phyloP scores from a whole-genome alignment of 352 stramenopile genomes.

The Phytophthora fragariaefolia region DNA sequence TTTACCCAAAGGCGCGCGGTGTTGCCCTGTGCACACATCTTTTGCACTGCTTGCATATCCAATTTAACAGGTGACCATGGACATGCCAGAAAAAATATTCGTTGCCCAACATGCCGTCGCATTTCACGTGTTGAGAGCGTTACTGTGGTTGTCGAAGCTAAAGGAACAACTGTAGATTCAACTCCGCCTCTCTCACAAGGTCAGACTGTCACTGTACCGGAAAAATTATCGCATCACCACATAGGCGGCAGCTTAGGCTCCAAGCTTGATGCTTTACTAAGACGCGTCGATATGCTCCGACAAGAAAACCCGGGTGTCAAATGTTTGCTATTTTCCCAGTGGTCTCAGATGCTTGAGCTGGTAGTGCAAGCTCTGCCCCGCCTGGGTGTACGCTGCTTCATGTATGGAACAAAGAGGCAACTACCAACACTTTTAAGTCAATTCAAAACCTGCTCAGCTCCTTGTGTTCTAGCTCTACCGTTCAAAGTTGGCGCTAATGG shows the following conservation, averaged over 20 bases:
- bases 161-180: not conserved
- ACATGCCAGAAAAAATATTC: slow-evolving; percentile 35
- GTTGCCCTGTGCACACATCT: slow-evolving; percentile 88
- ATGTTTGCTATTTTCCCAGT: slow-evolving; percentile 93
- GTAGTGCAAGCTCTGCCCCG: slow-evolving; percentile 32
- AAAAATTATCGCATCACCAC: not conserved
- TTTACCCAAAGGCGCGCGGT: slow-evolving; percentile 72
- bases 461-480: slow-evolving; percentile 75
- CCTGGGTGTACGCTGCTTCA: slow-evolving; percentile 76
- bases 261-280: slow-evolving; percentile 74
- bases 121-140: slow-evolving; percentile 31
- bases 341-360: slow-evolving; percentile 84
- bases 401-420: slow-evolving; percentile 63
- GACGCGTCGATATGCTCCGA: slow-evolving; percentile 54
- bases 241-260: slow-evolving; percentile 57
- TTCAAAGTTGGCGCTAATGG: slow-evolving; percentile 92
- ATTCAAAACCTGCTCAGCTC: slow-evolving; percentile 57
- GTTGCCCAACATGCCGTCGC: slow-evolving; percentile 68
- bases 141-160: slow-evolving; percentile 31
- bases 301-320: slow-evolving; percentile 74
- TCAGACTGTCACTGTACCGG: slow-evolving; percentile 1
- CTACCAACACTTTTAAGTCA: slow-evolving; percentile 52
- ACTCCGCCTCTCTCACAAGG: slow-evolving; percentile 9
- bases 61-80: slow-evolving; percentile 37
- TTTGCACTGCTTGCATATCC: slow-evolving; percentile 63